These are phyloP conservation scores for Tetradesmus obliquus DNA, from an alignment of 139 green algal genomes.

Conservation along the genomic window DNA sequence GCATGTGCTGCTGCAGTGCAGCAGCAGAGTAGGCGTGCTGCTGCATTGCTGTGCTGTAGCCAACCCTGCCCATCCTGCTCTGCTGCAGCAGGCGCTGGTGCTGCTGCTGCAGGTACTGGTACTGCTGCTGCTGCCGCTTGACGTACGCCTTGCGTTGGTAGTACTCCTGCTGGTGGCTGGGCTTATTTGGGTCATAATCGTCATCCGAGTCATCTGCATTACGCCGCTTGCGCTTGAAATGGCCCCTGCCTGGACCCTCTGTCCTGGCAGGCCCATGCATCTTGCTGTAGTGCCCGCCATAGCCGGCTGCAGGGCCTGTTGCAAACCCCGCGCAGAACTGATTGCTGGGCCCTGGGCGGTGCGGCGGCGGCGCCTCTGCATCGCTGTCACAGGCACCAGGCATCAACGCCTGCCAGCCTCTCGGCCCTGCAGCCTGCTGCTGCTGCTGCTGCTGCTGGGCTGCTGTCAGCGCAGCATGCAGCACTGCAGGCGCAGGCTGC, in stretches of 20 bases:
- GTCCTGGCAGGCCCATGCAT: not conserved
- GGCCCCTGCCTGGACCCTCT: not conserved
- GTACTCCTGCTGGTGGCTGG: slow-evolving; percentile 4
- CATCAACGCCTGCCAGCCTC: slow-evolving; percentile 2
- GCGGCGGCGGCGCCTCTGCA: not conserved
- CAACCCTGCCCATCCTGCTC: not conserved
- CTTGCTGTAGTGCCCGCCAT: not conserved
- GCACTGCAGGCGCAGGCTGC: not conserved
- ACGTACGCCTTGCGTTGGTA: slow-evolving; percentile 24
- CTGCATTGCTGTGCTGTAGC: slow-evolving; percentile 23
- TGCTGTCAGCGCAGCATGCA: not conserved
- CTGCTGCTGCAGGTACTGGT: slow-evolving; percentile 15
- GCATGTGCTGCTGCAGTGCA: slow-evolving; percentile 27
- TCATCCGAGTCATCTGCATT: slow-evolving; percentile 35
- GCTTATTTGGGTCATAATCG: slow-evolving; percentile 32
- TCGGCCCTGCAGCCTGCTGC: not conserved
- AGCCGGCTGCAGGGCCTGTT: not conserved
- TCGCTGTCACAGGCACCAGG: not conserved
- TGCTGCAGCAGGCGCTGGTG: slow-evolving; percentile 9
- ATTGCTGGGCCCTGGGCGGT: not conserved
- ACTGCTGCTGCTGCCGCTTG: slow-evolving; percentile 19
- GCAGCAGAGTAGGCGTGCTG: slow-evolving; percentile 10
- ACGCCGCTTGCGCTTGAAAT: slow-evolving; percentile 13
- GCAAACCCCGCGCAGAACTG: not conserved
- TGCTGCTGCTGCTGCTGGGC: not conserved